Conservation (phyloP, 2,329 filamentous ascomycete genomes). For the Parafenestella ontariensis region DNA sequence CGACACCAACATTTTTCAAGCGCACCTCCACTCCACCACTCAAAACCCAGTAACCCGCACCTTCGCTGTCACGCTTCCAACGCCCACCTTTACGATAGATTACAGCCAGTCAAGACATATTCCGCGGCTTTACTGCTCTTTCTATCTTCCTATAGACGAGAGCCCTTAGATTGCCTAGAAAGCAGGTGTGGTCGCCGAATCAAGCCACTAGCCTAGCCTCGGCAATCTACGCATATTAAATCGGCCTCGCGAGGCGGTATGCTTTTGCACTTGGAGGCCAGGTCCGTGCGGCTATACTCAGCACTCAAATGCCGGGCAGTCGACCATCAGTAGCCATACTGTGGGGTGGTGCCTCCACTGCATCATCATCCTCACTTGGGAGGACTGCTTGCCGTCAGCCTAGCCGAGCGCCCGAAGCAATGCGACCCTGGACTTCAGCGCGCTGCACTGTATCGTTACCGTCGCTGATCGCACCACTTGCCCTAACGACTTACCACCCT, state of each 20-base stretch:
- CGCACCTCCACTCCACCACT: conserved; percentile 3
- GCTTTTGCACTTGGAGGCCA: conserved; percentile 9
- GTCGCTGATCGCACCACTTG: neutral
- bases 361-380: neutral
- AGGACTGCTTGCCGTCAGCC: neutral
- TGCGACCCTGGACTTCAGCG: neutral
- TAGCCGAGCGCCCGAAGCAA: neutral
- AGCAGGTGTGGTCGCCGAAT: conserved; percentile 8
- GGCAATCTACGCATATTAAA: conserved; percentile 25
- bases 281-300: conserved; percentile 17
- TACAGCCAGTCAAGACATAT: conserved; percentile 10
- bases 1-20: conserved; percentile 6
- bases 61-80: conserved; percentile 5
- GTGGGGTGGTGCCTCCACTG: neutral
- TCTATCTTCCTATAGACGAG: conserved; percentile 4
- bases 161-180: conserved; percentile 1
- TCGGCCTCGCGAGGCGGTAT: conserved; percentile 3
- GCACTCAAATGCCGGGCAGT: neutral
- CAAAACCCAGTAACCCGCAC: neutral
- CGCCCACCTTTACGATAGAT: conserved; percentile 6
- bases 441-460: neutral
- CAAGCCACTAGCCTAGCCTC: conserved; percentile 10
- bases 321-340: neutral
- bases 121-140: neutral
- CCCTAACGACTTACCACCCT: neutral